Evolutionary conservation across 306 rosid species (phyloP), one percentile per base, ranked within the genome.

Genomic region (Mimosa pudica): DNA sequence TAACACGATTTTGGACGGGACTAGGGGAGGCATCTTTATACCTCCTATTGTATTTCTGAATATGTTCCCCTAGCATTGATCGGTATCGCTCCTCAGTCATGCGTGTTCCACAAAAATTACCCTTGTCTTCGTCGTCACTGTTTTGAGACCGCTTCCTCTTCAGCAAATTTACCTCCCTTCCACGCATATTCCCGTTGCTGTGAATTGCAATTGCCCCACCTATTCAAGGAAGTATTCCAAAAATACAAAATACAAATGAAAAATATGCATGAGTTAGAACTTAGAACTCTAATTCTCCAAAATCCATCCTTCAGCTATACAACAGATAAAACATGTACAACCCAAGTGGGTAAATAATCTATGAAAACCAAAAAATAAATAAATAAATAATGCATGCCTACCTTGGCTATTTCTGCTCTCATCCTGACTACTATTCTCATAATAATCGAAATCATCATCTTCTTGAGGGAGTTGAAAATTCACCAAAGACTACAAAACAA

Each of bases 371-470:
- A 61, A 30, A 62, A 77, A 42, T 47, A 73, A 16, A 5, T 1
- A 16, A 13, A 1, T 62, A 51, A 75, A 38, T 35, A 58, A 16
- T 51, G 68, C 30, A 61, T 73, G 84, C 84, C 85, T 83, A 91
- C 99, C 96, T 91, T 88, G 96, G 84, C 88, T 93, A 81, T 86
- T 93, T 88, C 96, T 91, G 92, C 99, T 96, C 91, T 93, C 99
- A 84, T 93, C 99, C 94, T 93, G 98, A 88, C 98, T 96, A 85
- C 98, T 96, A 87, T 93, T 91, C 46, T 88, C 99, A 83, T 91
- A 91, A 82, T 96, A 93, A 87, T 93, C 93, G 81, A 91, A 93
- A 76, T 84, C 98, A 89, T 91, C 97, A 85, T 89, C 96, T 58
- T 90, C 89, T 79, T 88, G 88, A 75, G 99, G 97, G 84, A 96